Evolutionary conservation across 805 yeast species (phyloP).

Genomic region (Blastobotrys peoriensis): DNA sequence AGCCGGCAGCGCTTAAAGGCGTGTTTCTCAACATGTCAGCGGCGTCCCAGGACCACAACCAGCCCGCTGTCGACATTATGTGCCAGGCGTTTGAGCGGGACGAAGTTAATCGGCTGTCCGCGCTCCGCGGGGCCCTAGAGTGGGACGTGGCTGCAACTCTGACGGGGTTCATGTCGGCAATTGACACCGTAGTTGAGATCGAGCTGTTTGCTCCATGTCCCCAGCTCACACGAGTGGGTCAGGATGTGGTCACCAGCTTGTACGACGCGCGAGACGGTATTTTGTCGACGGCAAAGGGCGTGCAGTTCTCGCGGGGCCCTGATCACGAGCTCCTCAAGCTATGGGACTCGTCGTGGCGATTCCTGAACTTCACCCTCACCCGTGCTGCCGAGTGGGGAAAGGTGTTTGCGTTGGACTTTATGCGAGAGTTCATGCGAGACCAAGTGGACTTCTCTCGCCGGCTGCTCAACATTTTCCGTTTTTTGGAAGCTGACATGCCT

Average conservation of each 20-base stretch:
- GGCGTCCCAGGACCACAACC: constrained; percentile 51
- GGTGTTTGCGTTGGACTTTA: constrained; percentile 45
- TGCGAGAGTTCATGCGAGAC: constrained; percentile 81
- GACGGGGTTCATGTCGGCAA: constrained; percentile 41
- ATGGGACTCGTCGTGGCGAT: constrained; percentile 72
- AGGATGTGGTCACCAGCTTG: constrained; percentile 63
- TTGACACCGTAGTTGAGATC: constrained; percentile 41
- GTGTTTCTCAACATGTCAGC: constrained; percentile 73
- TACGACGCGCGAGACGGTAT: constrained; percentile 64
- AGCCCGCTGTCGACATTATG: constrained; percentile 62
- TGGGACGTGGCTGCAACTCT: constrained; percentile 42
- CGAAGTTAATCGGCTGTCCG: constrained; percentile 73
- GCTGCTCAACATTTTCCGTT: constrained; percentile 58
- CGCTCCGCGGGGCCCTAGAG: constrained; percentile 50
- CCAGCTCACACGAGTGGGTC: constrained; percentile 61
- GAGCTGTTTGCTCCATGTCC: constrained; percentile 68
- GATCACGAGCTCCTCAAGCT: constrained; percentile 35
- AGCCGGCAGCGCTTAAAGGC: constrained; percentile 46
- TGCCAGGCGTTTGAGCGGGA: constrained; percentile 72
- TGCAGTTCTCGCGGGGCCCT: constrained; percentile 24
- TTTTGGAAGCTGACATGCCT: constrained; percentile 33
- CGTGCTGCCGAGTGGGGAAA: constrained; percentile 74
- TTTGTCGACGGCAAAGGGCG: constrained; percentile 27
- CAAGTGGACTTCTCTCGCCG: constrained; percentile 70
- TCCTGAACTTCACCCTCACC: constrained; percentile 60